phyloP scores from a whole-genome alignment of 805 yeast genomes.

The Yarrowia yakushimensis region DNA sequence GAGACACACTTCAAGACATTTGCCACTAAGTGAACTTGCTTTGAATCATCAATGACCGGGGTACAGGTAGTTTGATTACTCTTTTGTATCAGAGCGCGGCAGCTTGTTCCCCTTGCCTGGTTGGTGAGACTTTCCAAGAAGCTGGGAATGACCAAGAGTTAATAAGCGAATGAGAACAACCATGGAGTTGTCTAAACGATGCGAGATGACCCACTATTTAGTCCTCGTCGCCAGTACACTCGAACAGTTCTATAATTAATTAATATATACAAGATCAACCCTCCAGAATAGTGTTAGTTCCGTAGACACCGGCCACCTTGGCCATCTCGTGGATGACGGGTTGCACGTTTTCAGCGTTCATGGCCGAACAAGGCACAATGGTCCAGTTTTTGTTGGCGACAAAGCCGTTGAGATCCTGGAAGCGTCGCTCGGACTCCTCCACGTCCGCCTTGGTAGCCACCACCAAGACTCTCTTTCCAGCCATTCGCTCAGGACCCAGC shows the following conservation, averaged over 20 bases:
- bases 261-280: slow-evolving; percentile 13
- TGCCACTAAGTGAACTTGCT: background rate
- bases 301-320: slow-evolving; percentile 24
- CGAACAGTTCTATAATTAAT: background rate
- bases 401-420: slow-evolving; percentile 43
- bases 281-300: background rate
- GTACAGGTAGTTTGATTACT: background rate
- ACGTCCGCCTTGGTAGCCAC: slow-evolving; percentile 95
- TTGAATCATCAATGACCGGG: too few relatives aligned
- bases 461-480: slow-evolving; percentile 61
- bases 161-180: too few relatives aligned
- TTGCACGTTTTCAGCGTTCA: slow-evolving; percentile 67
- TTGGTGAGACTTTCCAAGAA: background rate
- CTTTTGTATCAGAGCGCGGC: background rate
- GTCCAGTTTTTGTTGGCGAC: slow-evolving; percentile 56
- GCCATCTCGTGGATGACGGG: slow-evolving; percentile 70
- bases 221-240: too few relatives aligned
- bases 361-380: slow-evolving; percentile 81
- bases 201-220: too few relatives aligned
- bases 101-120: too few relatives aligned
- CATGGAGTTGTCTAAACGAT: too few relatives aligned
- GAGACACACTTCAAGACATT: background rate
- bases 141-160: too few relatives aligned
- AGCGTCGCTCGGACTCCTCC: slow-evolving; percentile 51
- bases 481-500: slow-evolving; percentile 61